phyloP scores from a whole-genome alignment of 2,329 filamentous ascomycete genomes.

The Chalara sp. region DNA sequence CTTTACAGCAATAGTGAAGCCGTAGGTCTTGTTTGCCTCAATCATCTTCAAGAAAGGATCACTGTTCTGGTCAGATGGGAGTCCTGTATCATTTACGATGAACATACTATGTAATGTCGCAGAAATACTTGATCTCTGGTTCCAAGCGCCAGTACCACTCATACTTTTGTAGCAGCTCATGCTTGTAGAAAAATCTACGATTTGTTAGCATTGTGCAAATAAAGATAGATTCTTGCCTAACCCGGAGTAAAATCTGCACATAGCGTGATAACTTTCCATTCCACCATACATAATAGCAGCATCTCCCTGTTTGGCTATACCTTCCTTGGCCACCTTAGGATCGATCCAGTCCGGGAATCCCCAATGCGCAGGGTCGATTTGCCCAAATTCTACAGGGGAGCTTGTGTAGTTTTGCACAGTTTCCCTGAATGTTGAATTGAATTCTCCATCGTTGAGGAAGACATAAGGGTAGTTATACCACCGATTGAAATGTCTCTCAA shows the following conservation, averaged over 20 bases:
- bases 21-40: conserved; percentile 91
- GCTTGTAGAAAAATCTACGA: conserved; percentile 87
- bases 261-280: conserved; percentile 97
- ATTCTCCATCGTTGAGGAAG: conserved; percentile 95
- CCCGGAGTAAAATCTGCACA: conserved; percentile 99
- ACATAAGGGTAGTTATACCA: conserved; percentile 99
- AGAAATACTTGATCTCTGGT: conserved; percentile 99
- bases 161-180: conserved; percentile 89
- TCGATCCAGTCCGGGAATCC: conserved; percentile 97
- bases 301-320: conserved; percentile 94
- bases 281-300: conserved; percentile 98
- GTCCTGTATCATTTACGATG: neutral
- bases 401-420: conserved; percentile 88
- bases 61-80: conserved; percentile 40
- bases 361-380: conserved; percentile 88
- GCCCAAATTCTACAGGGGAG: conserved; percentile 81
- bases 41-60: conserved; percentile 97
- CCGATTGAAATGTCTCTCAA: conserved; percentile 97
- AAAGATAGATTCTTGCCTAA: conserved; percentile 35
- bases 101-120: conserved; percentile 93
- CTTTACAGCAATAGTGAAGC: conserved; percentile 97
- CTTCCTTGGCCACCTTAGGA: conserved; percentile 86
- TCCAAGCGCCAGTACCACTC: conserved; percentile 99
- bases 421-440: conserved; percentile 90
- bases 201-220: conserved; percentile 10